Base-by-base conservation (phyloP, 169 alveolate genomes). In the Neospora caninum region DNA sequence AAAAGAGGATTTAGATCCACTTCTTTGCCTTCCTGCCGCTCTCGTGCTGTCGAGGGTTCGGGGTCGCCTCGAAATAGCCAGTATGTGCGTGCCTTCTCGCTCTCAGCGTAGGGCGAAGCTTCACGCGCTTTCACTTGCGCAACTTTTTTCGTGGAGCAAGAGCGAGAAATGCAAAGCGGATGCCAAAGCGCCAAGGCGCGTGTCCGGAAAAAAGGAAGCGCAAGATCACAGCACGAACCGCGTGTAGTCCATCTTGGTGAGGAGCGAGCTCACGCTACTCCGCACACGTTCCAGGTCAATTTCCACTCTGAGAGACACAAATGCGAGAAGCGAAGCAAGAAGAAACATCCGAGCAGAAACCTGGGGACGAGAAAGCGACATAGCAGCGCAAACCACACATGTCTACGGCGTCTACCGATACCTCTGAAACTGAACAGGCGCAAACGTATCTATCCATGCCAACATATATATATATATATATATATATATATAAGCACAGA, bases 241-340 rank as follows among this genome's bases (percentile, higher is more conserved):
- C 64, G 94, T 45, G 88, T 58, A 89, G 64, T 92, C 94, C 70
- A 64, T 18, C 73, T 69, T 64, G 36, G 58, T 54, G n/a, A 78
- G 94, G 88, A 92, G 82, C 27, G 41, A n/a, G 42, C 86, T 92
- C 16, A 92, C 94, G 80, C 92, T 92, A 25, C 45, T 64, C 86
- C 36, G n/a, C 2, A 92, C 94, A 42, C 53, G 53, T 70, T 92
- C 82, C n/a, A 88, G 67, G 53, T 92, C 94, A 80, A 92, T 49
- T 58, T 82, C 78, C 29, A 92, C 92, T 29, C 94, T 92, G 94
- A 25, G 38, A 92, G 39, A 64, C 20, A 36, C 31, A 36, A 27
- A 34, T 34, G 38, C 54, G 7, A 58, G 78, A 88, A 34, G 4
- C 34, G 69, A 9, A 27, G 80, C 7, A 78, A 20, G 13, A 25